Evolutionary conservation across 2,329 filamentous ascomycete genomes (phyloP), one percentile per base, ranked within the genome.

Genomic region (Phyllosticta citrichinensis): DNA sequence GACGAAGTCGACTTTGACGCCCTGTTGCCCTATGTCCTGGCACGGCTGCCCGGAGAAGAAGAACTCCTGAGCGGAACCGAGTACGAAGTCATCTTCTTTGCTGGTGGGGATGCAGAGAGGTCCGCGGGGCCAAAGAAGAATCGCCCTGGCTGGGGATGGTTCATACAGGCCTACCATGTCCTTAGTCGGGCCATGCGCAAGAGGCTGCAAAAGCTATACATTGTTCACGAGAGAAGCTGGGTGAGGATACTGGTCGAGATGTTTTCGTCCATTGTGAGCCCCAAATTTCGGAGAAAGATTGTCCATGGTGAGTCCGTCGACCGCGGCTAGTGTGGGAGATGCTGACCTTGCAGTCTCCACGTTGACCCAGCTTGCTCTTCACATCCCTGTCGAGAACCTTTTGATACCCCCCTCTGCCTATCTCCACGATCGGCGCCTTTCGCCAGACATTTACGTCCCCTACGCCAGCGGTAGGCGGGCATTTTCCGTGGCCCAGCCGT

Each of bases 41-140:
- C 78, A 2, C 74, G 80, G 60, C 70, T 83, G 27, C 81, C 81
- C 2, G 78, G 77, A 22, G 80, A 83, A 64, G 80, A 83, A 55
- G 81, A 83, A 63, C 68, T 83, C 62, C 72, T 81, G 30, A 75
- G 74, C 55, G 80, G 80, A 1, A 77, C 75, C 20, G 79, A 81
- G 61, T 83, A 83, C 65, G 81, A 82, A 66, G 76, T 83, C 54
- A 73, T 83, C 60, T 82, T 83, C 70, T 83, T 83, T 66, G 80
- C 81, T 4, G 81, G 80, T n/a, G 80, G 79, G 10, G 76, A 75
- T 47, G 74, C 75, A 55, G 77, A 58, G 50, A 33, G 60, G 17
- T 50, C 60, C 14, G 53, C 61, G 9, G 61, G 56, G 17, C 52
- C 22, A 20, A 81, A 77, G 69, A 81, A 79, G 69, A 74, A 73